Conservation (phyloP, 2,329 filamentous ascomycete genomes). For the Cladophialophora psammophila region DNA sequence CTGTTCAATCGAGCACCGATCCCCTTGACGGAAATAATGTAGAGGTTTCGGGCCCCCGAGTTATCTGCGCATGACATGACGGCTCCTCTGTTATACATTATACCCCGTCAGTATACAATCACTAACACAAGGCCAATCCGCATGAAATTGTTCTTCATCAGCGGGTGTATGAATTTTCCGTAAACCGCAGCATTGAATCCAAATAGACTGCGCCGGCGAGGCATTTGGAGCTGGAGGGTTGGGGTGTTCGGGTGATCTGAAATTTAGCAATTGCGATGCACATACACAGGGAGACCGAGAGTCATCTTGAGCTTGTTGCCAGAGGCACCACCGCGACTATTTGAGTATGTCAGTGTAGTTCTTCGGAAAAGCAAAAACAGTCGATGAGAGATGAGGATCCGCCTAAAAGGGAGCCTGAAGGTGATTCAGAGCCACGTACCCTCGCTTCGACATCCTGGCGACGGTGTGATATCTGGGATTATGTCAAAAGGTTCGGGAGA, state of each 20-base stretch:
- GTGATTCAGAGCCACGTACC: constrained; percentile 29
- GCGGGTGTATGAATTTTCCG: not conserved
- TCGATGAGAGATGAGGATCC: not conserved
- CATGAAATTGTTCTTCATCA: not conserved
- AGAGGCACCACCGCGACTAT: constrained; percentile 80
- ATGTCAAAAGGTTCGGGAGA: constrained; percentile 7
- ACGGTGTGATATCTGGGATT: constrained; percentile 14
- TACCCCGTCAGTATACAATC: constrained; percentile 18
- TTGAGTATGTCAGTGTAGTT: constrained; percentile 25
- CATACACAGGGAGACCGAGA: constrained; percentile 99
- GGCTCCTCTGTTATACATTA: constrained; percentile 74
- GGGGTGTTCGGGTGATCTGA: not conserved
- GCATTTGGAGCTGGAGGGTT: constrained; percentile 5
- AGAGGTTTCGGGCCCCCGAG: constrained; percentile 97
- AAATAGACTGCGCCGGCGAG: constrained; percentile 1
- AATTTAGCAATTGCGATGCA: constrained; percentile 46
- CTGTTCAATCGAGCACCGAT: constrained; percentile 97
- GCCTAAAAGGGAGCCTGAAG: not conserved
- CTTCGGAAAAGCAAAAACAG: not conserved
- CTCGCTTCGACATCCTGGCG: constrained; percentile 41
- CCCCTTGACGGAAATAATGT: constrained; percentile 99
- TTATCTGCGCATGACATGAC: constrained; percentile 99
- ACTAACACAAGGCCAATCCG: not conserved
- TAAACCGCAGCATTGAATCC: not conserved
- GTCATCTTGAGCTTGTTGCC: constrained; percentile 99